A percentile compares a stretch with the other conserved stretches of the same genome.
Evolutionary conservation across 352 stramenopile species (phyloP).

Genomic region (Globisporangium spiculum): DNA sequence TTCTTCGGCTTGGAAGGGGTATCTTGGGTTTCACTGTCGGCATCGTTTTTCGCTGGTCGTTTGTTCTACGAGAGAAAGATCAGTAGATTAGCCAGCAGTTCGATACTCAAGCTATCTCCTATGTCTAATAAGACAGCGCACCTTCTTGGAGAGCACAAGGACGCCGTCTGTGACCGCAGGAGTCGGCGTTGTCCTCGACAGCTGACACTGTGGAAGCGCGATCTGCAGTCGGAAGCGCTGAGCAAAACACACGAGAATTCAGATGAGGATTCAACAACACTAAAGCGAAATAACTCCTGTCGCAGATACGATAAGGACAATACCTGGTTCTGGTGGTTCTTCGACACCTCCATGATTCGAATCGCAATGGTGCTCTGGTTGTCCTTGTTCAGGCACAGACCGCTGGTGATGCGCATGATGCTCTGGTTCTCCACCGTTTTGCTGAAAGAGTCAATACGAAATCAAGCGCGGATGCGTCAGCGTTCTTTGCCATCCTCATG

Average conservation of each 20-base stretch:
- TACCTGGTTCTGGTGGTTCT: constrained; percentile 85
- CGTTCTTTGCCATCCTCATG: background rate
- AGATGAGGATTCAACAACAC: background rate
- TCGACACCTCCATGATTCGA: constrained; percentile 79
- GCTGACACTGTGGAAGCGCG: constrained; percentile 37
- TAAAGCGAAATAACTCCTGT: too few relatives aligned
- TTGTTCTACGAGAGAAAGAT: constrained; percentile 45
- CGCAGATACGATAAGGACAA: background rate
- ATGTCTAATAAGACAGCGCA: constrained; percentile 6
- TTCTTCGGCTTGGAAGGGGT: constrained; percentile 45
- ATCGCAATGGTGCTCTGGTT: constrained; percentile 49
- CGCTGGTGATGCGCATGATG: constrained; percentile 57
- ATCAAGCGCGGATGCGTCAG: background rate
- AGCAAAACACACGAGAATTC: background rate
- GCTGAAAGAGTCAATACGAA: constrained; percentile 17
- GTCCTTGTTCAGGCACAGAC: constrained; percentile 59
- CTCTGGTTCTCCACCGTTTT: constrained; percentile 77
- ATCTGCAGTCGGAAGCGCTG: constrained; percentile 66
- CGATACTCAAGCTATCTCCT: background rate
- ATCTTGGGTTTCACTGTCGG: constrained; percentile 26
- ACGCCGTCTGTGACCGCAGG: constrained; percentile 48
- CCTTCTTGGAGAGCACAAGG: constrained; percentile 71
- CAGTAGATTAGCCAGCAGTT: background rate
- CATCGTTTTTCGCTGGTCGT: constrained; percentile 46
- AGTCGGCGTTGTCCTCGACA: constrained; percentile 17